Conservation (phyloP, 2,329 filamentous ascomycete genomes). For the Acrodontium crateriforme region DNA sequence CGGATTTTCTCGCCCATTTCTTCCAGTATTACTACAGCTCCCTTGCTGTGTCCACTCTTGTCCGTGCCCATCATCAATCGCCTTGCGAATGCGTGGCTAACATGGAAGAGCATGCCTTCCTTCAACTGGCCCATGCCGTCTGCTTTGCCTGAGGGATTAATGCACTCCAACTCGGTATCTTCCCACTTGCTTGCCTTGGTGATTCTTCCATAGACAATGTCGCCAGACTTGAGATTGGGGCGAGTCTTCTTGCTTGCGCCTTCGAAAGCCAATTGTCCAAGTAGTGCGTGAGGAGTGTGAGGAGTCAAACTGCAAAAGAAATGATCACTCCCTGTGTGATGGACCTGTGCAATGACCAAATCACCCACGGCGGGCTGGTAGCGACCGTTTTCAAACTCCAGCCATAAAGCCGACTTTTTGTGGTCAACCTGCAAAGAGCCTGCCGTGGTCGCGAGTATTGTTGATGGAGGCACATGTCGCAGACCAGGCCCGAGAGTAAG, state of each 20-base stretch:
- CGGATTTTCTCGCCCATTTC: conserved; percentile 68
- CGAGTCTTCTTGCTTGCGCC: conserved; percentile 83
- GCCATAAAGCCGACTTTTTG: conserved; percentile 64
- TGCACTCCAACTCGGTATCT: conserved; percentile 82
- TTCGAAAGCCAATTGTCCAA: conserved; percentile 87
- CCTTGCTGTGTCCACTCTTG: conserved; percentile 31
- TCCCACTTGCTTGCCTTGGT: conserved; percentile 64
- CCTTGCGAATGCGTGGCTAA: conserved; percentile 71
- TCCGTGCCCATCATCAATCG: conserved; percentile 51
- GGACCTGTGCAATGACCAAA: conserved; percentile 75
- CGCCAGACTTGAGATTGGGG: conserved; percentile 58
- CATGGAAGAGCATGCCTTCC: conserved; percentile 72
- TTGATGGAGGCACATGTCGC: conserved; percentile 64
- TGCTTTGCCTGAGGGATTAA: conserved; percentile 69
- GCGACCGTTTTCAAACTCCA: conserved; percentile 56
- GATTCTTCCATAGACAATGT: conserved; percentile 81
- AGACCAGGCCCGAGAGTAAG: conserved; percentile 75
- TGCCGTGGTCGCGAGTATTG: conserved; percentile 54
- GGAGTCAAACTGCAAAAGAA: conserved; percentile 68
- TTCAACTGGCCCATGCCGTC: conserved; percentile 75
- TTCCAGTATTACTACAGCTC: conserved; percentile 60
- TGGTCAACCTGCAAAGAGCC: conserved; percentile 54
- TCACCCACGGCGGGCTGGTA: conserved; percentile 73
- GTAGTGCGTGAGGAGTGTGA: conserved; percentile 47
- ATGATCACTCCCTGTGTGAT: conserved; percentile 59